Evolutionary conservation across 2,329 filamentous ascomycete species (phyloP).

Genomic region (Lecanicillium sp.): DNA sequence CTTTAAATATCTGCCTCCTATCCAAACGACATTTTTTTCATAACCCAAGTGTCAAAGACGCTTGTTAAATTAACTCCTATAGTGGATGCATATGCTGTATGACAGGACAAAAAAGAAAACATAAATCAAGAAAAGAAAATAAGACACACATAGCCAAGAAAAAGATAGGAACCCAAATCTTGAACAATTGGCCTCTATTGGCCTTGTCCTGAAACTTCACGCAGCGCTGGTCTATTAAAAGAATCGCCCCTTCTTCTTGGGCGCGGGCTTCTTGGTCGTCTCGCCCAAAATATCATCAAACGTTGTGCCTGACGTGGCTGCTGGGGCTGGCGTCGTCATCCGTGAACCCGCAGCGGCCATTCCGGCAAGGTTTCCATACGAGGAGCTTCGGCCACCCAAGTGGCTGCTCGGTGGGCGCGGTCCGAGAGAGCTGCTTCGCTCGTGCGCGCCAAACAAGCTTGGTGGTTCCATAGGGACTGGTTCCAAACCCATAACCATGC

Average conservation of each 20-base stretch:
- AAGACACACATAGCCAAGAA: neutral
- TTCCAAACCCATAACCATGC: slow-evolving; percentile 35
- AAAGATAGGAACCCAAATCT: neutral
- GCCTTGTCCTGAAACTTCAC: no score
- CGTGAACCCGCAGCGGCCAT: slow-evolving; percentile 14
- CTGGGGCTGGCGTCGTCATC: slow-evolving; percentile 12
- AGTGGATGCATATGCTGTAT: no score
- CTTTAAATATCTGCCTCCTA: no score
- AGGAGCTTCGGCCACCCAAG: slow-evolving; percentile 24
- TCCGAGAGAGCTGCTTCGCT: slow-evolving; percentile 28
- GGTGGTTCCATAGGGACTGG: slow-evolving; percentile 31
- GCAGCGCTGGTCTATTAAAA: no score
- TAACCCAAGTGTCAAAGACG: no score
- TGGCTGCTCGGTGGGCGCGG: slow-evolving; percentile 24
- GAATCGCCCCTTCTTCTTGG: slow-evolving; percentile 15
- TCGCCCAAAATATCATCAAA: slow-evolving; percentile 42
- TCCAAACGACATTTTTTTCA: no score
- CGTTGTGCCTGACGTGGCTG: slow-evolving; percentile 27
- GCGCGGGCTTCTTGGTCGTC: slow-evolving; percentile 16
- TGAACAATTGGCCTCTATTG: slow-evolving; percentile 7
- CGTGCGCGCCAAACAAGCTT: slow-evolving; percentile 17
- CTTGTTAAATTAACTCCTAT: no score
- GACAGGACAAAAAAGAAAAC: neutral
- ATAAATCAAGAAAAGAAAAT: neutral
- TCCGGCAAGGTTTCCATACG: slow-evolving; percentile 26